phyloP scores from a whole-genome alignment of 208 protist genomes.

The Trypanosoma cruzi region DNA sequence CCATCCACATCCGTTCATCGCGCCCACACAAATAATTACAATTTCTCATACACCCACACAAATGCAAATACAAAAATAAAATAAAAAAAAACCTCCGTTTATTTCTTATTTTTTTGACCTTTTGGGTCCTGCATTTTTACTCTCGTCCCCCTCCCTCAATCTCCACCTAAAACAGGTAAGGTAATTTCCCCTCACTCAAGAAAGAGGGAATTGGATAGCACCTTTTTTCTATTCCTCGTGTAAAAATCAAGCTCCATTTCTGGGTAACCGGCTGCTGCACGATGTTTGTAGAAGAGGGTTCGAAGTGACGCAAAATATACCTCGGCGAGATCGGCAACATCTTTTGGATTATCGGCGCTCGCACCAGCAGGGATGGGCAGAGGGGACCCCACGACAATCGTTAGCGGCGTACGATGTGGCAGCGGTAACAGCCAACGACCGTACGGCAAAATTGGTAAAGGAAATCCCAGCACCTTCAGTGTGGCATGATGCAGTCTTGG shows the following conservation, averaged over 20 bases:
- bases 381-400: slow-evolving; percentile 69
- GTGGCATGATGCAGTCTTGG: slow-evolving; percentile 61
- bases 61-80: too few species aligned
- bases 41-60: too few species aligned
- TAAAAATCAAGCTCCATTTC: slow-evolving; percentile 76
- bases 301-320: slow-evolving; percentile 65
- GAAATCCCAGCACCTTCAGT: slow-evolving; percentile 76
- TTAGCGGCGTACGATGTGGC: slow-evolving; percentile 60
- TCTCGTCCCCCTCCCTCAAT: too few species aligned
- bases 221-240: slow-evolving; percentile 33
- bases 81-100: too few species aligned
- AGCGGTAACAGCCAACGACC: slow-evolving; percentile 73
- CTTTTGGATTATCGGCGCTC: slow-evolving; percentile 54
- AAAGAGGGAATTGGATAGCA: not conserved
- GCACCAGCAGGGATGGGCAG: slow-evolving; percentile 58
- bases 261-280: slow-evolving; percentile 69
- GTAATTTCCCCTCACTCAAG: not conserved
- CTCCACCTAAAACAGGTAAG: too few species aligned
- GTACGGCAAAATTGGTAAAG: slow-evolving; percentile 76
- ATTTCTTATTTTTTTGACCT: too few species aligned
- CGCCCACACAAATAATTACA: too few species aligned
- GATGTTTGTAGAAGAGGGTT: slow-evolving; percentile 72
- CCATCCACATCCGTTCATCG: too few species aligned
- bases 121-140: too few species aligned
- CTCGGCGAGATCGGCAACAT: slow-evolving; percentile 49